phyloP scores from a whole-genome alignment of 352 stramenopile species.

The Phytophthora melonis region DNA sequence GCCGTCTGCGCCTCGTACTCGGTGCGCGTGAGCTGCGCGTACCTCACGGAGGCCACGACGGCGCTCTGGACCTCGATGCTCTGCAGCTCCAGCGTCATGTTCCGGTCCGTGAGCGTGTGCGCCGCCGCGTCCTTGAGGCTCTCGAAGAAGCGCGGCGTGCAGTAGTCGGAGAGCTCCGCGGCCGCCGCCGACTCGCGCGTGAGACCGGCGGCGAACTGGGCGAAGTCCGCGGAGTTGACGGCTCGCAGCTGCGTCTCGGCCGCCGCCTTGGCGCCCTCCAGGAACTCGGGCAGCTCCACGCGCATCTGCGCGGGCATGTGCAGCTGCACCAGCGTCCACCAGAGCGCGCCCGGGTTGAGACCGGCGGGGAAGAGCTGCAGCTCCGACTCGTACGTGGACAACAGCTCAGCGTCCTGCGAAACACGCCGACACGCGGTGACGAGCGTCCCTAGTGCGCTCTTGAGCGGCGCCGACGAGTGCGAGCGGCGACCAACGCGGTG shows the following conservation, averaged over 20 bases:
- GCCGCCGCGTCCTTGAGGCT: conserved; percentile 27
- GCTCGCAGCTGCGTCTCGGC: conserved; percentile 39
- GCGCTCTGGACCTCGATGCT: conserved; percentile 41
- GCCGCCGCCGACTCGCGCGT: conserved; percentile 15
- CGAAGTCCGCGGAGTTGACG: conserved; percentile 51
- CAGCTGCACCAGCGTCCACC: conserved; percentile 46
- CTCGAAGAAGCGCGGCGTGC: conserved; percentile 41
- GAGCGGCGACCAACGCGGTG: conserved; percentile 13
- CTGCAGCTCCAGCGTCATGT: conserved; percentile 52
- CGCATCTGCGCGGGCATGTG: conserved; percentile 42
- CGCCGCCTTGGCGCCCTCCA: conserved; percentile 43
- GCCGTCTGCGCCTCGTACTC: conserved; percentile 41
- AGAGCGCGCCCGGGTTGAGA: conserved; percentile 29
- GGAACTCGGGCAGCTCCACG: conserved; percentile 53
- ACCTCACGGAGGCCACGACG: conserved; percentile 38
- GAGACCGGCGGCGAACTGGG: conserved; percentile 33
- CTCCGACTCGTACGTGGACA: conserved; percentile 39
- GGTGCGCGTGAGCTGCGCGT: conserved; percentile 45
- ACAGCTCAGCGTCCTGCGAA: conserved; percentile 22
- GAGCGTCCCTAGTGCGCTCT: conserved; percentile 22
- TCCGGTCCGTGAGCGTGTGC: conserved; percentile 30
- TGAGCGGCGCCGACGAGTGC: conserved; percentile 29
- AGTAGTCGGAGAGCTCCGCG: conserved; percentile 34
- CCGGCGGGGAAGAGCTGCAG: conserved; percentile 39
- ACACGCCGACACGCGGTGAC: conserved; percentile 25